A percentile compares a stretch with the other conserved stretches of the same genome.
These are phyloP conservation scores for Stephanodiscus minutulus DNA, from an alignment of 108 stramenopile species.

Conservation along the genomic window DNA sequence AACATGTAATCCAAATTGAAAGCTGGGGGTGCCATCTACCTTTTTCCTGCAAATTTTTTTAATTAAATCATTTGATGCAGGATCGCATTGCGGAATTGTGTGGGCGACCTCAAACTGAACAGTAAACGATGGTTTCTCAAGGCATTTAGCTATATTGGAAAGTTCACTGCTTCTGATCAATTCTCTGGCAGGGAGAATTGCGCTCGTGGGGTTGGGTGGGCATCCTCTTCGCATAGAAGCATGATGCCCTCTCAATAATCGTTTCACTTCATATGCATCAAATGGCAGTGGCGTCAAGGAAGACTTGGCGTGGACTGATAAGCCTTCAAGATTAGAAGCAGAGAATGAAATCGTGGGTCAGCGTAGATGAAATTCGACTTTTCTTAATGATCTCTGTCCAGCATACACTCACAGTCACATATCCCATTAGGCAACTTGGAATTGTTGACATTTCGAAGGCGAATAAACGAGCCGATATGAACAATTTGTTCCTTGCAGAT, in stretches of 20 bases:
- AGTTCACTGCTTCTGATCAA: conserved; percentile 5
- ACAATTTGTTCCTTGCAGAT: conserved; percentile 48
- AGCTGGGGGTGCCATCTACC: conserved; percentile 32
- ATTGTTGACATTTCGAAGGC: conserved; percentile 73
- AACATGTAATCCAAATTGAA: conserved; percentile 53
- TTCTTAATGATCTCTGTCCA: conserved; percentile 1
- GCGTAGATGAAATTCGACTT: background rate
- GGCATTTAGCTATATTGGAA: conserved; percentile 35
- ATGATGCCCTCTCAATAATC: conserved; percentile 60
- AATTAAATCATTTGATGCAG: conserved; percentile 15
- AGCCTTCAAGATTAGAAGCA: conserved; percentile 10
- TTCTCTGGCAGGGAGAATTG: conserved; percentile 48
- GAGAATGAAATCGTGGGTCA: background rate
- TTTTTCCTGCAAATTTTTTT: conserved; percentile 34
- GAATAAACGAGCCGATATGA: conserved; percentile 67
- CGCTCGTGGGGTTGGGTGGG: conserved; percentile 55
- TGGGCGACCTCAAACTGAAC: conserved; percentile 35
- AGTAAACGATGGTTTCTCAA: conserved; percentile 22
- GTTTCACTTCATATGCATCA: conserved; percentile 61
- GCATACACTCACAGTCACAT: conserved; percentile 34
- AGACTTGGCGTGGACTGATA: conserved; percentile 58
- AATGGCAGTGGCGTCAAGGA: conserved; percentile 72
- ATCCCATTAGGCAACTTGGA: conserved; percentile 21
- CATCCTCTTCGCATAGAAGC: conserved; percentile 47
- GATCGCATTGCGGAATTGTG: conserved; percentile 39